Percentiles rank a stretch among this genome's conserved stretches.
Conservation (phyloP, 768 basidiomycete species). For the Tephrocybe rancida region DNA sequence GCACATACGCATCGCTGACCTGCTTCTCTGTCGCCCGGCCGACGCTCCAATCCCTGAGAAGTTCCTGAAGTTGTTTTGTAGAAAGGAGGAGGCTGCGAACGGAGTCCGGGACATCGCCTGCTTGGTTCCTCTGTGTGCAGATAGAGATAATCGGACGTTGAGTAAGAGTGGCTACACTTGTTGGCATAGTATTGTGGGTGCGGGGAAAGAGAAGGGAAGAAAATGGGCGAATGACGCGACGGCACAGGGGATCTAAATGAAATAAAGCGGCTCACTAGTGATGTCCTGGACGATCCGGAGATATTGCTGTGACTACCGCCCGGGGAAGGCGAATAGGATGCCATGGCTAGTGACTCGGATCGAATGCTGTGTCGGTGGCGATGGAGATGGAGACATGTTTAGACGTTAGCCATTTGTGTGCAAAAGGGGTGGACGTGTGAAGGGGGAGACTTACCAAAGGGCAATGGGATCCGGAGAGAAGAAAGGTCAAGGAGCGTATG, state of each 20-base stretch:
- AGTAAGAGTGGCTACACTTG: not conserved
- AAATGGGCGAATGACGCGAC: not conserved
- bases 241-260: not conserved
- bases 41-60: conserved; percentile 69
- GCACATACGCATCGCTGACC: conserved; percentile 90
- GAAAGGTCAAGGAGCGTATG: not conserved
- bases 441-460: not conserved
- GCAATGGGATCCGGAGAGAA: not conserved
- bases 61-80: conserved; percentile 82
- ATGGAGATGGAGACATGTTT: conserved; percentile 11
- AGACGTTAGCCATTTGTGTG: not conserved
- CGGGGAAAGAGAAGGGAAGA: not conserved
- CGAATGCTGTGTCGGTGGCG: conserved; percentile 18
- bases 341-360: conserved; percentile 7
- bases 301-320: conserved; percentile 14
- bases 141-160: conserved; percentile 14
- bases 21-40: conserved; percentile 61
- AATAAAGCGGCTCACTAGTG: conserved; percentile 16
- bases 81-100: conserved; percentile 73
- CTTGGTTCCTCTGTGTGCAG: conserved; percentile 22
- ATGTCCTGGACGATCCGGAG: conserved; percentile 9
- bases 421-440: not conserved
- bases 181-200: not conserved
- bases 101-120: conserved; percentile 58
- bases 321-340: conserved; percentile 10